These are phyloP conservation scores for Dichomitus squalens DNA, from an alignment of 1,284 basidiomycete genomes.

Conservation along the genomic window DNA sequence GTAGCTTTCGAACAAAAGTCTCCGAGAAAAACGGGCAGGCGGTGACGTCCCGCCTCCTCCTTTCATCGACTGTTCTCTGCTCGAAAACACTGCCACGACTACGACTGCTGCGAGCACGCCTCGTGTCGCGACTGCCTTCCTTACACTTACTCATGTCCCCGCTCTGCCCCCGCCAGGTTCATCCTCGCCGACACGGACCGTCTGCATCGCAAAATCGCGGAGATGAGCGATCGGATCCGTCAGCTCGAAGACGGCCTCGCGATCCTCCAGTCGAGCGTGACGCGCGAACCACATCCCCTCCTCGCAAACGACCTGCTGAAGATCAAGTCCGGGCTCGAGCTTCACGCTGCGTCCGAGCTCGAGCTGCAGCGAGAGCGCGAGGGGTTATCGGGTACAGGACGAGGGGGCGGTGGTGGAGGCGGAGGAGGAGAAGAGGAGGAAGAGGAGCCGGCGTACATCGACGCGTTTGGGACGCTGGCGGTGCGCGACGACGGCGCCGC, in stretches of 20 bases:
- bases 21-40: too few relatives aligned
- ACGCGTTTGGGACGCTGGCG: conserved; percentile 59
- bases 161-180: conserved; percentile 46
- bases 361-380: neutral
- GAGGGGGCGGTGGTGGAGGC: neutral
- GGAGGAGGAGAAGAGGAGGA: conserved; percentile 16
- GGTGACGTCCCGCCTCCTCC: too few relatives aligned
- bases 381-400: too few relatives aligned
- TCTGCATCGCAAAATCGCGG: conserved; percentile 68
- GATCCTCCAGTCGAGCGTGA: conserved; percentile 43
- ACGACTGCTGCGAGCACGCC: neutral
- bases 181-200: conserved; percentile 77
- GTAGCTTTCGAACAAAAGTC: too few relatives aligned
- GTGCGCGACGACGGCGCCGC: conserved; percentile 61
- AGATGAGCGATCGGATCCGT: conserved; percentile 75
- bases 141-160: neutral
- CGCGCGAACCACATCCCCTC: conserved; percentile 60
- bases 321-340: conserved; percentile 53
- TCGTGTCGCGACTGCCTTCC: neutral
- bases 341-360: conserved; percentile 27
- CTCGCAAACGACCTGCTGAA: conserved; percentile 59
- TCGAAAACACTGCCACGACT: too few relatives aligned
- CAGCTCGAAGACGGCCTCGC: conserved; percentile 72
- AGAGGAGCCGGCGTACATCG: conserved; percentile 27
- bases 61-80: too few relatives aligned